Conservation (phyloP, 2,329 filamentous ascomycete genomes). For the Diaporthe amygdali region DNA sequence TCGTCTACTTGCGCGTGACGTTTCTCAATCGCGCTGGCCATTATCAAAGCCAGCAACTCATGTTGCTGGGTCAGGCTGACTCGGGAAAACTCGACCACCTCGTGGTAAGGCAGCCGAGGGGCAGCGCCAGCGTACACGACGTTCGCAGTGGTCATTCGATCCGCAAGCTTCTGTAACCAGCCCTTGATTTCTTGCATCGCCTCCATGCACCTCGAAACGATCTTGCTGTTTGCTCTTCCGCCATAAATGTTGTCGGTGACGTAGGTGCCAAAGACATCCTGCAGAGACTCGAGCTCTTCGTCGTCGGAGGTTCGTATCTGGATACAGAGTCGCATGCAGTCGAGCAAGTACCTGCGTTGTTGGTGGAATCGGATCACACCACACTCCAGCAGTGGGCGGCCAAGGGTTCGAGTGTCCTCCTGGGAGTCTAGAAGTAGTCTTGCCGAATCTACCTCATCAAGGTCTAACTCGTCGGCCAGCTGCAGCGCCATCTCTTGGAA, state of each 20-base stretch:
- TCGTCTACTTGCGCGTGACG: constrained; percentile 73
- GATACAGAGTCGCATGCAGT: constrained; percentile 81
- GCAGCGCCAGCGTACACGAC: constrained; percentile 72
- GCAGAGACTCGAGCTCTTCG: constrained; percentile 55
- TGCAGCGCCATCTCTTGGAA: constrained; percentile 85
- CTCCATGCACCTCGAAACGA: constrained; percentile 75
- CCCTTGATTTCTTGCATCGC: constrained; percentile 78
- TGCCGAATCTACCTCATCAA: constrained; percentile 88
- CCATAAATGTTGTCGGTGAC: constrained; percentile 64
- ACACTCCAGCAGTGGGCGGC: constrained; percentile 76
- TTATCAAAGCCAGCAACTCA: constrained; percentile 82
- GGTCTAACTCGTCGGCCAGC: constrained; percentile 84
- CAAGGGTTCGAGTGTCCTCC: constrained; percentile 70
- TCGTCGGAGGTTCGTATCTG: constrained; percentile 68
- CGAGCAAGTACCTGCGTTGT: constrained; percentile 80
- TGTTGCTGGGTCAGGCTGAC: constrained; percentile 86
- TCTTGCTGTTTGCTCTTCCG: constrained; percentile 52
- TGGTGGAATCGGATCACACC: constrained; percentile 89
- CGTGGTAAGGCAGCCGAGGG: constrained; percentile 62
- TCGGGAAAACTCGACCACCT: constrained; percentile 81
- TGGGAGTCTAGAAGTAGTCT: constrained; percentile 76
- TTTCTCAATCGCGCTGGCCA: constrained; percentile 79
- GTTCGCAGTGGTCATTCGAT: constrained; percentile 76
- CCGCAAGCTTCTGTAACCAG: constrained; percentile 77
- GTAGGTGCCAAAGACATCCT: constrained; percentile 56